Evolutionary conservation across 768 basidiomycete species (phyloP), one percentile per base, ranked within the genome.

Genomic region (Pleurotus sapidus): DNA sequence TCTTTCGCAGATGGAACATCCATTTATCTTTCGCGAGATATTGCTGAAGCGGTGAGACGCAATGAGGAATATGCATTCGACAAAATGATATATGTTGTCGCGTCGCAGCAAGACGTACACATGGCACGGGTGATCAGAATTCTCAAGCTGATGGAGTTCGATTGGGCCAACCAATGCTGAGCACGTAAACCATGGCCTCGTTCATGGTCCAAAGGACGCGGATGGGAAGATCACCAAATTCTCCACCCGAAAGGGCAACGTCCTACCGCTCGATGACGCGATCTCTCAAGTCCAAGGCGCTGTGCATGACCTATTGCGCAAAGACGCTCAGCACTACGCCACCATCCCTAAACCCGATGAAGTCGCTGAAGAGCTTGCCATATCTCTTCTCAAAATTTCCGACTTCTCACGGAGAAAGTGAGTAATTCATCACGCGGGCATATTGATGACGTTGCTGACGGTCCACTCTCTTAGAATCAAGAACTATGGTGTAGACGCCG

Each of bases 31-130:
- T 86, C 85, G 5, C 84, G 89, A 14, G 89, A 91, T 67, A 84
- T 91, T 47, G 89, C 83, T 49, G 90, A 84, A 4, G 87, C 89
- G 1, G 78, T 81, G 57, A 84, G 89, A 69, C 82, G 89, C 55
- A 85, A 77, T 70, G 79, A 87, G 57, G 79, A 83, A 64, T 87
- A 87, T 73, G 74, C 83, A 37, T 89, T 89, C 60, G 87, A 91
- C 77, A 86, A 87, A 69, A 76, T 78, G 72, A 71, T 81, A 63
- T 77, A 76, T 63, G 75, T 77, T 59, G 69, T 74, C 24, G 72
- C 70, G 6, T 62, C 68, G 24, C 70, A 73, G 46, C 59, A 60
- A 25, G 59, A 58, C 34, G 48, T 60, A 20, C 59, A 60, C n/a
- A 20, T 60, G 12, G 17, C 39, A 3, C 59, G 57, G 24, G 40